Evolutionary conservation across 352 stramenopile species (phyloP).

Genomic region (Pythium utonaiense): DNA sequence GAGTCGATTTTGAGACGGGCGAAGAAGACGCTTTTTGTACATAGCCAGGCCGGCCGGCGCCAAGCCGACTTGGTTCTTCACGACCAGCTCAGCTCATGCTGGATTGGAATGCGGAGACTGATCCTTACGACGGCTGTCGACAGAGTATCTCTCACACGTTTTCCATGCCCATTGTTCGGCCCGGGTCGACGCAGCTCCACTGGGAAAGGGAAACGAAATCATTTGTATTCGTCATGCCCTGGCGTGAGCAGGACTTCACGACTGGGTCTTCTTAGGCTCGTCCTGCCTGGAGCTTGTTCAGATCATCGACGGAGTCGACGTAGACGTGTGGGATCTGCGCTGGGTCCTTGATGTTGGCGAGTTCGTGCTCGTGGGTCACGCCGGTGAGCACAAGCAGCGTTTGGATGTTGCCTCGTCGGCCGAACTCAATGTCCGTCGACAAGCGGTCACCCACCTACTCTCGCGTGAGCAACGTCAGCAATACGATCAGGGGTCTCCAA

Average conservation of each 20-base stretch:
- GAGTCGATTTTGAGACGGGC: background rate
- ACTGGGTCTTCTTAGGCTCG: constrained; percentile 23
- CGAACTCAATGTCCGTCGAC: constrained; percentile 84
- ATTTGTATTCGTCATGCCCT: too few relatives aligned
- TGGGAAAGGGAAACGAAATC: too few relatives aligned
- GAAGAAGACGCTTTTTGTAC: background rate
- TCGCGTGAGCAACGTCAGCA: background rate
- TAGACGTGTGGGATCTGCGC: constrained; percentile 62
- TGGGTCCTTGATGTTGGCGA: constrained; percentile 43
- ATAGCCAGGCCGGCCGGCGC: too few relatives aligned
- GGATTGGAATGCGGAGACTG: too few relatives aligned
- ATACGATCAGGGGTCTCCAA: background rate
- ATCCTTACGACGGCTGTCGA: too few relatives aligned
- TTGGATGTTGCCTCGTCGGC: constrained; percentile 57
- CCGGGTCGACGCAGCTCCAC: too few relatives aligned
- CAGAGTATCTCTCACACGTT: too few relatives aligned
- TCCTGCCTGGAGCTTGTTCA: constrained; percentile 61
- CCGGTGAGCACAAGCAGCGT: constrained; percentile 78
- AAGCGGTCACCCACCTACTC: constrained; percentile 74
- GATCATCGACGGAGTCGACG: constrained; percentile 63
- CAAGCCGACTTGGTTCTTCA: too few relatives aligned
- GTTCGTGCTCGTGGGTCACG: constrained; percentile 58
- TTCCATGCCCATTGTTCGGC: too few relatives aligned
- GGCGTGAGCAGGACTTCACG: too few relatives aligned
- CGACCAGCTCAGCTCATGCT: too few relatives aligned